Conservation (phyloP, 371 early-diverging fungal species). For the Syncephalastrum racemosum region DNA sequence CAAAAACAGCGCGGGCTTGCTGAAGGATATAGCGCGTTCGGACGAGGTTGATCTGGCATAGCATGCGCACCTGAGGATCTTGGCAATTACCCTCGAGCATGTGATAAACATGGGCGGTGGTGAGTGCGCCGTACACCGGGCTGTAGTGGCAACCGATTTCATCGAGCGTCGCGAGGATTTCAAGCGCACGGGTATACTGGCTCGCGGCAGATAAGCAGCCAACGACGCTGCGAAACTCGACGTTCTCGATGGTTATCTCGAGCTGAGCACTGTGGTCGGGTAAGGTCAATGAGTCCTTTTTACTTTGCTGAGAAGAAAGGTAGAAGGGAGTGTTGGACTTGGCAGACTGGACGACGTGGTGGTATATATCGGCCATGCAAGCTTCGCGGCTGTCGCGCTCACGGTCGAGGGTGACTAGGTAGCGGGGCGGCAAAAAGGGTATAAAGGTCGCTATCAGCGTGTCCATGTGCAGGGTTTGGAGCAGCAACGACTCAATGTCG, state of each 20-base stretch:
- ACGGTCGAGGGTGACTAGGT: conserved; percentile 25
- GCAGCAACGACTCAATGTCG: conserved; percentile 29
- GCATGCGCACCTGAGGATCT: conserved; percentile 19
- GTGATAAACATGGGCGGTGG: conserved; percentile 29
- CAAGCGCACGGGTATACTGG: conserved; percentile 36
- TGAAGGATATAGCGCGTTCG: conserved; percentile 29
- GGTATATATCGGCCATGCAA: conserved; percentile 28
- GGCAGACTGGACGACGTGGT: conserved; percentile 12
- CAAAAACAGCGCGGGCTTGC: conserved; percentile 20
- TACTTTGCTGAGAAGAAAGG: not conserved
- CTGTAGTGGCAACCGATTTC: conserved; percentile 37
- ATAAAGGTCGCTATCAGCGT: conserved; percentile 31
- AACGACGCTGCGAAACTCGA: conserved; percentile 27
- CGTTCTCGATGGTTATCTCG: conserved; percentile 12
- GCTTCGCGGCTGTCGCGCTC: conserved; percentile 18
- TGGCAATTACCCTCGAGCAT: conserved; percentile 23
- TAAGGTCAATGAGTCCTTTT: not conserved
- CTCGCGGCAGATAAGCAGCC: conserved; percentile 24
- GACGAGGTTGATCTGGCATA: conserved; percentile 35
- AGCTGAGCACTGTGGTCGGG: not conserved
- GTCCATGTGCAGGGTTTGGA: conserved; percentile 33
- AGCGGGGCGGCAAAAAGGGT: conserved; percentile 36
- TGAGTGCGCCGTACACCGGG: conserved; percentile 31
- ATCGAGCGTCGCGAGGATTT: conserved; percentile 28
- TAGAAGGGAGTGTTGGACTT: not conserved